Evolutionary conservation across 257 asterid species (phyloP).

Genomic region (Capsicum rhomboideum): DNA sequence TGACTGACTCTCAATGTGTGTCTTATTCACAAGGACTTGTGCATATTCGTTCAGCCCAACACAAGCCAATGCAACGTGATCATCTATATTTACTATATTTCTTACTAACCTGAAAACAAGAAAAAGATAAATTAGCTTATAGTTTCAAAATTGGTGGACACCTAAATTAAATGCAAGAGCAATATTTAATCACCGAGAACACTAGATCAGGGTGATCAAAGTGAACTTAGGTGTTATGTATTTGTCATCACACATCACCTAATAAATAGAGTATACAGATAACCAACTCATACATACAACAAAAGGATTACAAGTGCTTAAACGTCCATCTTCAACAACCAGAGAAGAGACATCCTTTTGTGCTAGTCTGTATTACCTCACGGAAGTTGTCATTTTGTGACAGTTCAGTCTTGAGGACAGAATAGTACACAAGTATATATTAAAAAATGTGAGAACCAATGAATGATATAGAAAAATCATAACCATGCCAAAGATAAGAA

Average conservation of each 20-base stretch:
- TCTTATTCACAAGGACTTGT: conserved; percentile 65
- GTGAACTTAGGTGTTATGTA: neutral
- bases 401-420: neutral
- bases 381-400: neutral
- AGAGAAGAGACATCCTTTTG: neutral
- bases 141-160: neutral
- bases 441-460: too few species aligned
- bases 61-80: conserved; percentile 88
- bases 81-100: conserved; percentile 84
- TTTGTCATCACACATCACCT: neutral
- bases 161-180: neutral
- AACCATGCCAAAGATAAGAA: too few species aligned
- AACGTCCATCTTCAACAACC: neutral
- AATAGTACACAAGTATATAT: neutral
- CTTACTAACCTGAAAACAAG: conserved; percentile 69
- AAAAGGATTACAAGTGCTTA: neutral
- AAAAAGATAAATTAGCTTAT: neutral
- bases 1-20: conserved; percentile 85
- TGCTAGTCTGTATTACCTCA: neutral
- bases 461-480: too few species aligned
- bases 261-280: neutral
- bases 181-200: neutral
- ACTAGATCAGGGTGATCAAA: neutral
- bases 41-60: conserved; percentile 98
- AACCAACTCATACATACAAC: neutral